Conservation (phyloP, 116 monocot species). For the Posidonia oceanica region DNA sequence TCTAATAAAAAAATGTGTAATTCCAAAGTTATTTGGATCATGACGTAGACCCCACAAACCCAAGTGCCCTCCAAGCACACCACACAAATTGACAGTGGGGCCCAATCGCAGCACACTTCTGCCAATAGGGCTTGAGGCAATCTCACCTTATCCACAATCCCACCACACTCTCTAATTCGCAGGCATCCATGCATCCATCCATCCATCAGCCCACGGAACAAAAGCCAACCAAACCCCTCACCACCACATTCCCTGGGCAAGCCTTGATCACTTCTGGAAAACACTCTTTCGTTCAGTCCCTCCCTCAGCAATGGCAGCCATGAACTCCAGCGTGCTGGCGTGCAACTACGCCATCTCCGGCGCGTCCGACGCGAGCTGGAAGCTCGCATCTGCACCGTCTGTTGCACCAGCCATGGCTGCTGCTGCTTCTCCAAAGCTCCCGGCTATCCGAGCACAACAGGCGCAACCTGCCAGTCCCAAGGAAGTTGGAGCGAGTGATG, state of each 20-base stretch:
- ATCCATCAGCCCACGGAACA: not conserved
- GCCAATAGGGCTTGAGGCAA: constrained; percentile 51
- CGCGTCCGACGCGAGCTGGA: constrained; percentile 29
- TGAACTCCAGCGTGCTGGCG: constrained; percentile 77
- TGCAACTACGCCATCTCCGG: constrained; percentile 55
- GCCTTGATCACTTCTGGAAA: too few relatives aligned
- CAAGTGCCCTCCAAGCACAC: not conserved
- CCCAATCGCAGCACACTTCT: constrained; percentile 4
- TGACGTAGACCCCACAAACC: not conserved
- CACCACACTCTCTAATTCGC: constrained; percentile 26
- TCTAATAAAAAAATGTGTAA: too few relatives aligned
- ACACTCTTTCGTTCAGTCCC: not conserved
- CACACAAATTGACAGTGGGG: constrained; percentile 13
- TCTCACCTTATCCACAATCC: constrained; percentile 78
- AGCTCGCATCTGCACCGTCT: constrained; percentile 19
- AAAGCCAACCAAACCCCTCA: not conserved
- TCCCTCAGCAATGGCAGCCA: constrained; percentile 41
- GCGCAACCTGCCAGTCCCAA: constrained; percentile 8
- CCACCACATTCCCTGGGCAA: not conserved
- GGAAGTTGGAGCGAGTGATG: constrained; percentile 15
- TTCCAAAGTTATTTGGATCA: too few relatives aligned
- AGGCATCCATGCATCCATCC: constrained; percentile 1
- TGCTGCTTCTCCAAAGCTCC: constrained; percentile 15
- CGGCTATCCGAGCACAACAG: constrained; percentile 40
- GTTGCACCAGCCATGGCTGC: constrained; percentile 5